These are phyloP conservation scores for Laburnicola sp. DNA, from an alignment of 2,329 filamentous ascomycete species.

Conservation along the genomic window DNA sequence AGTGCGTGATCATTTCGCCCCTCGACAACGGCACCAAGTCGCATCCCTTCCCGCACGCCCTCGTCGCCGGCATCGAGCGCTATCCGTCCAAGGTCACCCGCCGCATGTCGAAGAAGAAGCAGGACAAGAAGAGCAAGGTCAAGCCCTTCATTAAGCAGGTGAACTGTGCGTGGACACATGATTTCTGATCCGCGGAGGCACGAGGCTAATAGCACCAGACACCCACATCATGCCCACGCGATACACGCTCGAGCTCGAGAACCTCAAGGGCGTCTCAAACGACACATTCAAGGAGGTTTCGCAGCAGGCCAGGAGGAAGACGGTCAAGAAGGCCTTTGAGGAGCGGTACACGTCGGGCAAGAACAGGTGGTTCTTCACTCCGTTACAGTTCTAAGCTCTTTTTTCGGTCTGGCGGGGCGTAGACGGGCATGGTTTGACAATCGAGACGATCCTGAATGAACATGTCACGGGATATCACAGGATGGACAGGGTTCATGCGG, in stretches of 20 bases:
- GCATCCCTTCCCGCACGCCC: slow-evolving; percentile 98
- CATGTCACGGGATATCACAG: slow-evolving; percentile 42
- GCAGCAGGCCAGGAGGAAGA: no score
- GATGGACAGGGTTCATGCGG: slow-evolving; percentile 32
- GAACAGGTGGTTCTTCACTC: slow-evolving; percentile 96
- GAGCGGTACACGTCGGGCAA: slow-evolving; percentile 99
- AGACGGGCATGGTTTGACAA: slow-evolving; percentile 42
- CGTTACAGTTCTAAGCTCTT: slow-evolving; percentile 62
- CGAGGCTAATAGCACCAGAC: slow-evolving; percentile 58
- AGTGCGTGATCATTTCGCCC: slow-evolving; percentile 99
- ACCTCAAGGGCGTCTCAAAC: slow-evolving; percentile 90
- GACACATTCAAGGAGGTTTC: slow-evolving; percentile 99
- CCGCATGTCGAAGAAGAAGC: slow-evolving; percentile 95
- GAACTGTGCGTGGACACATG: slow-evolving; percentile 41
- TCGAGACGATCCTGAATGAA: slow-evolving; percentile 41
- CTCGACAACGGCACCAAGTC: slow-evolving; percentile 97
- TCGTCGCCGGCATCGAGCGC: slow-evolving; percentile 73
- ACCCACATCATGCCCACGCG: slow-evolving; percentile 99
- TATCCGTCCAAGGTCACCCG: slow-evolving; percentile 71
- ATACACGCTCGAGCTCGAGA: slow-evolving; percentile 99
- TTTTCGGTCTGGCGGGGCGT: slow-evolving; percentile 44
- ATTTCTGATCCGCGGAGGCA: slow-evolving; percentile 7
- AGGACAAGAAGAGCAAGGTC: slow-evolving; percentile 98
- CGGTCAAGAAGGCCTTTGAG: slow-evolving; percentile 99
- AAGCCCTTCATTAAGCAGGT: slow-evolving; percentile 97